Percentiles rank a stretch among this genome's conserved stretches.
phyloP scores from a whole-genome alignment of 208 protist species.

The Trypanosoma congolense region DNA sequence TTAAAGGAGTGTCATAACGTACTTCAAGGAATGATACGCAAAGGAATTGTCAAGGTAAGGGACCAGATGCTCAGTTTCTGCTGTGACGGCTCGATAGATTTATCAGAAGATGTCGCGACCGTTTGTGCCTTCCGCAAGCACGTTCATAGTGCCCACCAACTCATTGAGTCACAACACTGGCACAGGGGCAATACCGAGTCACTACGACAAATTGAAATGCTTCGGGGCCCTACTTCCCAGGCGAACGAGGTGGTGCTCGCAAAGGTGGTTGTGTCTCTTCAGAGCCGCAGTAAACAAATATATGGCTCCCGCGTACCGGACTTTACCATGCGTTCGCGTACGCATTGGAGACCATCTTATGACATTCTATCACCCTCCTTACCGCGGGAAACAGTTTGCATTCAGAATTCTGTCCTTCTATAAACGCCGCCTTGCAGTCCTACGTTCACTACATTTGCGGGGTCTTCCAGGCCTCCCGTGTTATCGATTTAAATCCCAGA shows the following conservation, averaged over 20 bases:
- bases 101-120: conserved; percentile 68
- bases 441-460: conserved; percentile 61
- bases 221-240: conserved; percentile 36
- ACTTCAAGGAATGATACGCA: conserved; percentile 31
- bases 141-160: conserved; percentile 59
- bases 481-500: conserved; percentile 75
- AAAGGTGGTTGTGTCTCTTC: conserved; percentile 57
- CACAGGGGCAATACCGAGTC: conserved; percentile 56
- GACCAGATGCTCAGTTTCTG: conserved; percentile 28
- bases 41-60: conserved; percentile 26
- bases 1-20: conserved; percentile 50
- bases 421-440: conserved; percentile 51
- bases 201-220: conserved; percentile 47
- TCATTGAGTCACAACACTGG: conserved; percentile 76
- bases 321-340: conserved; percentile 54
- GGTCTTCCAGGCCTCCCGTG: conserved; percentile 53
- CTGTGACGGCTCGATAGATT: conserved; percentile 32
- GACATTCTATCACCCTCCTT: conserved; percentile 67
- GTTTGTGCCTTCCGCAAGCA: conserved; percentile 78
- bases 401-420: conserved; percentile 18
- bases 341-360: conserved; percentile 52
- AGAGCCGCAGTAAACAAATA: conserved; percentile 75
- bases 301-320: conserved; percentile 79
- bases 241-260: conserved; percentile 44
- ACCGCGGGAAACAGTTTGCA: conserved; percentile 22